Evolutionary conservation across 305 asterid species (phyloP), one percentile per base, ranked within the genome.

Genomic region (Plantago coronopus): DNA sequence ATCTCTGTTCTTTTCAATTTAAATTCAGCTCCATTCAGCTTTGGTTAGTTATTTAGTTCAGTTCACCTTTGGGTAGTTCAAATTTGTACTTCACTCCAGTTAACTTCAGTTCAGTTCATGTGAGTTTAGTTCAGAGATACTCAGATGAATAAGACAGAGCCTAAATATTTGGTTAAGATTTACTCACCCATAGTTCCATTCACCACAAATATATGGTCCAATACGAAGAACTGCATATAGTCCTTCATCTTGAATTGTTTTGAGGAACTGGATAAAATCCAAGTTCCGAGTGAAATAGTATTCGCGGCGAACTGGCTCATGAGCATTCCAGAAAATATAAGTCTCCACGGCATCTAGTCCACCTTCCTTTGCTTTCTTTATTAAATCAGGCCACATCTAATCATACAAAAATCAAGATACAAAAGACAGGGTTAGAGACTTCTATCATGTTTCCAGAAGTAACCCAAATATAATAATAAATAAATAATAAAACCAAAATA

Each of bases 161-260:
- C 1, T 21, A 48, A 48, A 17, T 7, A 53, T 4, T 37, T 37
- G 5, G n/a, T 54, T n/a, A 27, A n/a, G n/a, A 13, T 2, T n/a
- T 50, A 5, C 31, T 42, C 58, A 78, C 84, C 84, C 84, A 54
- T 25, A 81, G 38, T 81, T 78, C 87, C 87, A 81, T 31, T 81
- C 84, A 1, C 77, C 87, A 57, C 87, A 81, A 5, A 74, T 81
- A 31, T 81, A 81, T 0, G 88, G 88, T 14, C 83, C 88, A 34
- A 81, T 78, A 23, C 88, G 64, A 9, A 81, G 64, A 49, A 76
- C 60, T 9, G 74, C 77, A 57, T 72, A 67, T 11, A 81, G 77
- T 14, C 88, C 88, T 17, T 56, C 76, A 21, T 57, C 69, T 50
- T 78, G 79, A 38, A 78, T 58, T 15, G 61, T 20, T 63, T 69